Percentiles rank a stretch among this genome's conserved stretches.
Conservation (phyloP, 1,139 yeast genomes). For the Debaryomycetaceae sp. region DNA sequence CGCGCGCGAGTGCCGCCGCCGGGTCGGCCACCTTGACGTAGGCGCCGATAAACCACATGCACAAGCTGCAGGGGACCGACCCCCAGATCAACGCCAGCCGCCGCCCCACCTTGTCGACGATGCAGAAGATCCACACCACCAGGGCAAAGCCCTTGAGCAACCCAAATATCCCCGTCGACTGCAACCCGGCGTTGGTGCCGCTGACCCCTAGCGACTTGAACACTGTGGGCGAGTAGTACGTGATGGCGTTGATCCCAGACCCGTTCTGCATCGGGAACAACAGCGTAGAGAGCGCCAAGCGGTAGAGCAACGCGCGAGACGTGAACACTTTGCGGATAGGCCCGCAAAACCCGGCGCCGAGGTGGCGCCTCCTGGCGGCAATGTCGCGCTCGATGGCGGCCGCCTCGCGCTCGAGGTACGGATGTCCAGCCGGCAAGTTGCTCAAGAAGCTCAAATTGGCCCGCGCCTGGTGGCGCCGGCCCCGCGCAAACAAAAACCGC, state of each 20-base stretch:
- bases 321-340: slow-evolving; percentile 23
- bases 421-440: slow-evolving; percentile 20
- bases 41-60: slow-evolving; percentile 49
- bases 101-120: slow-evolving; percentile 47
- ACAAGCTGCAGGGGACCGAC: slow-evolving; percentile 41
- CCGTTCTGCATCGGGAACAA: slow-evolving; percentile 32
- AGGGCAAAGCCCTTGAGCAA: slow-evolving; percentile 43
- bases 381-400: slow-evolving; percentile 19
- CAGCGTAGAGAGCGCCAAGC: slow-evolving; percentile 24
- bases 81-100: slow-evolving; percentile 40
- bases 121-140: slow-evolving; percentile 38
- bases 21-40: slow-evolving; percentile 41
- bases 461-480: slow-evolving; percentile 32
- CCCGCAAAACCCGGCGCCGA: slow-evolving; percentile 22
- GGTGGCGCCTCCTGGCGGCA: slow-evolving; percentile 16
- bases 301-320: slow-evolving; percentile 18
- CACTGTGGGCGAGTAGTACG: slow-evolving; percentile 30
- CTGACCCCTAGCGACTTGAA: slow-evolving; percentile 28
- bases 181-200: slow-evolving; percentile 38
- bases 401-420: slow-evolving; percentile 25
- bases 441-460: slow-evolving; percentile 26
- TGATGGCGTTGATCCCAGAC: slow-evolving; percentile 31
- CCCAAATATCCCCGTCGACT: slow-evolving; percentile 60
- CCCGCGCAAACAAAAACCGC: slow-evolving; percentile 37
- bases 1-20: slow-evolving; percentile 22